phyloP scores from a whole-genome alignment of 108 stramenopile species.

The Cyclotella atomus region DNA sequence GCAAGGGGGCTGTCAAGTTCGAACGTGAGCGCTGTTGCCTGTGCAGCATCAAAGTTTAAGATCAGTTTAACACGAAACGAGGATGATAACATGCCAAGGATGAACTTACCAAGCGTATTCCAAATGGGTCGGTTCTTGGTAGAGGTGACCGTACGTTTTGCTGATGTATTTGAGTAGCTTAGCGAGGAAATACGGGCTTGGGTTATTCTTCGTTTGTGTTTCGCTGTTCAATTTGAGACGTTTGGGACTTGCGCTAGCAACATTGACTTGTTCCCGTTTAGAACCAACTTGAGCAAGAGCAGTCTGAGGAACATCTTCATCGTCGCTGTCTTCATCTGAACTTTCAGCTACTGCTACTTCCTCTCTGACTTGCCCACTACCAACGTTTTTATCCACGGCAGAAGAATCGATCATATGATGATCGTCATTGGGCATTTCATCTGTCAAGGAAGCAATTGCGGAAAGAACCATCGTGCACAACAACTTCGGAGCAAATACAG shows the following conservation, averaged over 20 bases:
- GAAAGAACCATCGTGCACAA: slow-evolving; percentile 74
- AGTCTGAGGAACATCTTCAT: slow-evolving; percentile 58
- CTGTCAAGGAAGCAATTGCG: slow-evolving; percentile 47
- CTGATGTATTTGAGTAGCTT: slow-evolving; percentile 67
- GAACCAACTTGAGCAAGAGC: slow-evolving; percentile 20
- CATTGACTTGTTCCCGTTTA: slow-evolving; percentile 21
- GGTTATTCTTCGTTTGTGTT: slow-evolving; percentile 19
- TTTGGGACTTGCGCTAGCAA: slow-evolving; percentile 19
- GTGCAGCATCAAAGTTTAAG: background rate
- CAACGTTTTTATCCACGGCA: background rate
- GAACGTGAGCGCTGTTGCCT: slow-evolving; percentile 74
- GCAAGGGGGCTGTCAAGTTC: slow-evolving; percentile 26
- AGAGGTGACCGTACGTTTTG: slow-evolving; percentile 79
- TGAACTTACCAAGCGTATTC: slow-evolving; percentile 77
- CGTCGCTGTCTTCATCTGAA: slow-evolving; percentile 58
- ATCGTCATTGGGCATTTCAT: slow-evolving; percentile 6
- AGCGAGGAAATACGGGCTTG: slow-evolving; percentile 56
- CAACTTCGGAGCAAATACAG: slow-evolving; percentile 68
- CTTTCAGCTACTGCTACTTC: slow-evolving; percentile 37
- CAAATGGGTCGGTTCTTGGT: slow-evolving; percentile 65
- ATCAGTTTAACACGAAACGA: background rate
- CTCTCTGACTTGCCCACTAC: background rate
- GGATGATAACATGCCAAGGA: background rate
- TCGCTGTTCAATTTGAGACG: slow-evolving; percentile 19
- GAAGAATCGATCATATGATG: background rate